These are phyloP conservation scores for Chaetomium strumarium DNA, from an alignment of 2,329 filamentous ascomycete species.

Conservation along the genomic window DNA sequence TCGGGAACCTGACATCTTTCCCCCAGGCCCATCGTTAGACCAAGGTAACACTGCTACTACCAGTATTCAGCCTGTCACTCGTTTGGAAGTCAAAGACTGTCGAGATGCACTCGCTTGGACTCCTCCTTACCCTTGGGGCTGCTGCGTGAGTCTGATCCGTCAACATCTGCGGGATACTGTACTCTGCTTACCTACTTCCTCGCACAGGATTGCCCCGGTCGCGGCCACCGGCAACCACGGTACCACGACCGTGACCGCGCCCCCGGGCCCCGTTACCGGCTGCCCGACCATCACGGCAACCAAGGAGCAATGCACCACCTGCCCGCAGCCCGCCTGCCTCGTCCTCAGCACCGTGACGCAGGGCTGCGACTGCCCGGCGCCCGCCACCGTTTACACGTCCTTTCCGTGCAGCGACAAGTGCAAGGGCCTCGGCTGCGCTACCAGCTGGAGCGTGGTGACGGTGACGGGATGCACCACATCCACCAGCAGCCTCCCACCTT, in stretches of 20 bases:
- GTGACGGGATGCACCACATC: conserved; percentile 6
- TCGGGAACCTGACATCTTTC: neutral
- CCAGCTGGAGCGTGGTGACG: conserved; percentile 9
- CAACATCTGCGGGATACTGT: neutral
- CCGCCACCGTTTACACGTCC: conserved; percentile 13
- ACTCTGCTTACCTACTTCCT: neutral
- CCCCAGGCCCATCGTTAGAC: conserved; percentile 2
- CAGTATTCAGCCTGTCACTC: conserved; percentile 1
- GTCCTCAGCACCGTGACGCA: conserved; percentile 17
- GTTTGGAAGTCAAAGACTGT: neutral
- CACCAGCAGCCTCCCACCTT: neutral
- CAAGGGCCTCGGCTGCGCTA: conserved; percentile 17
- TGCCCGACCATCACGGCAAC: conserved; percentile 22
- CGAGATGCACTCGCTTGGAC: conserved; percentile 8
- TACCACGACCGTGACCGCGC: neutral
- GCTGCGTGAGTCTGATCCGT: conserved; percentile 3
- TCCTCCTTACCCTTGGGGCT: conserved; percentile 1
- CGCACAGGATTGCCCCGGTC: conserved; percentile 5
- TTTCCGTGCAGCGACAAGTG: conserved; percentile 18
- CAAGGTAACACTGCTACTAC: neutral
- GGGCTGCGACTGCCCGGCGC: conserved; percentile 19
- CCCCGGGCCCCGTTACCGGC: neutral
- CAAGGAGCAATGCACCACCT: conserved; percentile 16
- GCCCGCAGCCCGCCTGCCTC: conserved; percentile 15
- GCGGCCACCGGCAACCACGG: conserved; percentile 1